Evolutionary conservation across 305 asterid genomes (phyloP).

Genomic region (Withania somnifera): DNA sequence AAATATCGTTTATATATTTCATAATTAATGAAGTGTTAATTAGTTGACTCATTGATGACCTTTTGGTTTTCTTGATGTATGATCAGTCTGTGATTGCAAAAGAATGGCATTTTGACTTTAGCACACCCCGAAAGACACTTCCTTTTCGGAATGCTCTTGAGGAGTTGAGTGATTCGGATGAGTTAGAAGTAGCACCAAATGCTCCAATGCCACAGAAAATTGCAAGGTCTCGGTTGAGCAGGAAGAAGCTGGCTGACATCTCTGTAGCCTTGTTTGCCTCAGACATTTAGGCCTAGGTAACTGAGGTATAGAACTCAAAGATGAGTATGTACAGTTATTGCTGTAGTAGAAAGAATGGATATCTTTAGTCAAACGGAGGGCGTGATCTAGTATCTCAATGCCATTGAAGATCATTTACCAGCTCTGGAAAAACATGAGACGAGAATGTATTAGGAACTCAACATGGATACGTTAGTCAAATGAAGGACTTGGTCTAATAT

Average conservation of each 20-base stretch:
- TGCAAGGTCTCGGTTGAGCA: conserved; percentile 27
- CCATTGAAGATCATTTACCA: not conserved
- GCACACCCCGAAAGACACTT: conserved; percentile 49
- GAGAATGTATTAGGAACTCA: not conserved
- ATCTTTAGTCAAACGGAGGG: not conserved
- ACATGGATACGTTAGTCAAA: not conserved
- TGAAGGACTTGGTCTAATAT: not conserved
- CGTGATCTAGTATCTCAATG: not conserved
- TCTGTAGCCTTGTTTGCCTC: conserved; percentile 48
- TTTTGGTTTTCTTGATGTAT: not conserved
- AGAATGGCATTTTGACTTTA: conserved; percentile 51
- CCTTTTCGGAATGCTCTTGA: conserved; percentile 15
- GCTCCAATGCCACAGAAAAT: conserved; percentile 52
- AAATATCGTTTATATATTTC: not conserved
- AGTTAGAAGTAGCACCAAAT: conserved; percentile 43
- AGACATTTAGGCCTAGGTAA: conserved; percentile 18
- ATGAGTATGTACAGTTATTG: not conserved
- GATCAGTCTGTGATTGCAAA: conserved; percentile 66
- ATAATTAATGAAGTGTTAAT: not conserved
- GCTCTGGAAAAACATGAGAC: not conserved
- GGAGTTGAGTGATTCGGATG: conserved; percentile 12
- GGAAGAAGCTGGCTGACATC: conserved; percentile 42
- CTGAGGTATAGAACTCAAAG: conserved; percentile 4
- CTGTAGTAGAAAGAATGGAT: conserved; percentile 5
- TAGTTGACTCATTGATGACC: not conserved